Conservation (phyloP, 768 basidiomycete genomes). For the Hydnomerulius pinastri region DNA sequence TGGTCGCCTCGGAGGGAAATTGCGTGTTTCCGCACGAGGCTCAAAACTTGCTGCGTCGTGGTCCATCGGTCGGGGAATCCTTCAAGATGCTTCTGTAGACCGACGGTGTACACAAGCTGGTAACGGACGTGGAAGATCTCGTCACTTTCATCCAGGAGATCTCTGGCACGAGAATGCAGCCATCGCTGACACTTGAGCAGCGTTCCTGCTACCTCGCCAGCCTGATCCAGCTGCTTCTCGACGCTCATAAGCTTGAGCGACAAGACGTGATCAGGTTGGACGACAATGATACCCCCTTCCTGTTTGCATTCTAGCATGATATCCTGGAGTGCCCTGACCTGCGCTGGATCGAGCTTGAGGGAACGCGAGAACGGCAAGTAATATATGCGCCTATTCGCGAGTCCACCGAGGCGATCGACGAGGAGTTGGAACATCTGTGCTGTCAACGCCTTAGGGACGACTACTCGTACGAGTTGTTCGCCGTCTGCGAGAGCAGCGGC, state of each 20-base stretch:
- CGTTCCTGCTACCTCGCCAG: conserved; percentile 2
- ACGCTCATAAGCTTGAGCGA: conserved; percentile 51
- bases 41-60: conserved; percentile 32
- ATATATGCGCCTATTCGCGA: conserved; percentile 49
- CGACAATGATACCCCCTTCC: conserved; percentile 45
- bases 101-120: conserved; percentile 40
- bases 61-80: conserved; percentile 38
- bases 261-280: conserved; percentile 56
- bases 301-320: conserved; percentile 42
- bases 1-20: conserved; percentile 1
- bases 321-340: conserved; percentile 24
- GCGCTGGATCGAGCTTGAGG: conserved; percentile 17
- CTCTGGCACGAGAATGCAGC: conserved; percentile 26
- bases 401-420: conserved; percentile 42
- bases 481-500: conserved; percentile 44
- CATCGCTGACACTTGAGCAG: conserved; percentile 31
- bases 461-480: conserved; percentile 44
- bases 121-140: conserved; percentile 37
- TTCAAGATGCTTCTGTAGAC: conserved; percentile 28
- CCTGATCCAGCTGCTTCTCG: conserved; percentile 31
- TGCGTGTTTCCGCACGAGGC: conserved; percentile 22
- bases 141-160: conserved; percentile 34
- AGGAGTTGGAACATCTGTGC: conserved; percentile 52
- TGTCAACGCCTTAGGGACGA: conserved; percentile 49
- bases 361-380: conserved; percentile 52